These are phyloP conservation scores for Penicillium egyptiacum DNA, from an alignment of 495 filamentous ascomycete genomes.

Conservation along the genomic window DNA sequence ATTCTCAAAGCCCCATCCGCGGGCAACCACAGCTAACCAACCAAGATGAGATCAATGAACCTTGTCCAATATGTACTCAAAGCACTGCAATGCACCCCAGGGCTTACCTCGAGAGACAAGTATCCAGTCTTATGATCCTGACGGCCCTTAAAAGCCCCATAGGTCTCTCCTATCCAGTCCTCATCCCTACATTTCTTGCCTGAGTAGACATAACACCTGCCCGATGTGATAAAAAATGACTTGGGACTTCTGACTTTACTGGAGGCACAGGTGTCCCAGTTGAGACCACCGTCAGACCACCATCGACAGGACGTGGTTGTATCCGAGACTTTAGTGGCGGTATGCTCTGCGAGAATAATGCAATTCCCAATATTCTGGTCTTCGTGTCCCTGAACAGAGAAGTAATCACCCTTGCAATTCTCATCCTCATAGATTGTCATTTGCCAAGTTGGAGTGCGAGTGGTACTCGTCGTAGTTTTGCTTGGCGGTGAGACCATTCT, in stretches of 20 bases:
- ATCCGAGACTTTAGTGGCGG: background rate
- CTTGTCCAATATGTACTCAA: too few relatives aligned
- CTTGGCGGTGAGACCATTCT: background rate
- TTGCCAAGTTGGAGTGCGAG: background rate
- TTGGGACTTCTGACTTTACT: slow-evolving; percentile 2
- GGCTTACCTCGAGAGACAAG: background rate
- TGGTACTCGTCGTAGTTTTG: background rate
- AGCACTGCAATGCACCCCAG: background rate
- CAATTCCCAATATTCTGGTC: background rate
- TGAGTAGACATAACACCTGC: background rate
- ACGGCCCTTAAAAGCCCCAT: background rate
- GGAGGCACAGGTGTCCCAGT: slow-evolving; percentile 2
- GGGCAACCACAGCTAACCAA: too few relatives aligned
- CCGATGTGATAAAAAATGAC: slow-evolving; percentile 1
- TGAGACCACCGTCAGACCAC: slow-evolving; percentile 4
- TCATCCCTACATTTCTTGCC: slow-evolving; percentile 1
- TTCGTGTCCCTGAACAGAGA: slow-evolving; percentile 14
- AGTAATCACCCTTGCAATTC: background rate
- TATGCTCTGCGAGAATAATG: background rate
- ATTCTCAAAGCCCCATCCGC: too few relatives aligned
- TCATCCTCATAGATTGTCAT: background rate
- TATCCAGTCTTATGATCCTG: background rate
- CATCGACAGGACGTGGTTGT: slow-evolving; percentile 11
- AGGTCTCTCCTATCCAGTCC: background rate
- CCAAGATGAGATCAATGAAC: too few relatives aligned